A percentile compares a stretch with the other conserved stretches of the same genome.
Conservation (phyloP, 1,139 yeast genomes). For the Yamadazyma dushanensis region DNA sequence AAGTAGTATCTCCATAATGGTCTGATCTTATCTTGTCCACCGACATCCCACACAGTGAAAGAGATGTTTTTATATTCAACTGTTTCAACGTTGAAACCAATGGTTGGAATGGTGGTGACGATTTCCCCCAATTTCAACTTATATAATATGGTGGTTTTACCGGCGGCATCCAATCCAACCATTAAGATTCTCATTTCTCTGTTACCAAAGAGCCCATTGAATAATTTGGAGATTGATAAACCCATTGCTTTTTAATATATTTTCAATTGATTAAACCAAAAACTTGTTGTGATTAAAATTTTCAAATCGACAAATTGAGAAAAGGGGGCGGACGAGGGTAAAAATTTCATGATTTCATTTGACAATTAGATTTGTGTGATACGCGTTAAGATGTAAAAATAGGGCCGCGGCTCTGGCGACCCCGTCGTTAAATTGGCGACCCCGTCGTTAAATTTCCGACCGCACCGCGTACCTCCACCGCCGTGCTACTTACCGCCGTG, state of each 20-base stretch:
- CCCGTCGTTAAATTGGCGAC: too few species aligned
- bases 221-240: constrained; percentile 38
- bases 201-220: constrained; percentile 39
- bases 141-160: constrained; percentile 44
- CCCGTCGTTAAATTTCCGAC: too few species aligned
- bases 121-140: constrained; percentile 44
- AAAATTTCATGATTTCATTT: constrained; percentile 4
- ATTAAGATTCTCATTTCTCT: constrained; percentile 45
- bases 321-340: constrained; percentile 14
- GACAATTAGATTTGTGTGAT: constrained; percentile 6
- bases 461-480: too few species aligned
- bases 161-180: constrained; percentile 48
- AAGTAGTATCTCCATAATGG: constrained; percentile 47
- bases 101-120: constrained; percentile 44
- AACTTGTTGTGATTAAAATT: constrained; percentile 8
- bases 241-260: constrained; percentile 23
- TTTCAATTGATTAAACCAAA: constrained; percentile 1
- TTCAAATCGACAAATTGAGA: constrained; percentile 13
- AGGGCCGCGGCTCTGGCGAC: too few species aligned
- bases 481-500: too few species aligned
- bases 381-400: too few species aligned
- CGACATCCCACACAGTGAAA: constrained; percentile 46
- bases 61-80: constrained; percentile 44
- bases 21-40: constrained; percentile 46
- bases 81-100: constrained; percentile 44